Evolutionary conservation across 495 filamentous ascomycete genomes (phyloP).

Genomic region (Daldinia childiae): DNA sequence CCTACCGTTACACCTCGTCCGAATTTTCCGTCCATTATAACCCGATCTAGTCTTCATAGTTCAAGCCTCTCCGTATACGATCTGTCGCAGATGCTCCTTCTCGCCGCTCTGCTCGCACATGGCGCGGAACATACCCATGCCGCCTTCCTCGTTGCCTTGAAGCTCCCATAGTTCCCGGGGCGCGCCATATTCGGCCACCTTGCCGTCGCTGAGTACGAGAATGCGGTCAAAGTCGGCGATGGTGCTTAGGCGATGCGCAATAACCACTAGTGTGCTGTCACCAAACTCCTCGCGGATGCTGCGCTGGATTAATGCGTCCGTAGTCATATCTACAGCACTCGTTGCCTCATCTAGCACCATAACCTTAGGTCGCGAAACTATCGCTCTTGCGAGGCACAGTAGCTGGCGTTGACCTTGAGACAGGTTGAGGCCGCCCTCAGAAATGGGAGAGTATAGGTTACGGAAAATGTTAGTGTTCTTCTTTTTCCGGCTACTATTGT

Average conservation of each 20-base stretch:
- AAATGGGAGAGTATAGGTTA: conserved; percentile 68
- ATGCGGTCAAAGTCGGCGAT: conserved; percentile 89
- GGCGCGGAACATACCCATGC: conserved; percentile 69
- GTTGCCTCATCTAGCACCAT: conserved; percentile 94
- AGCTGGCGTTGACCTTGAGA: conserved; percentile 91
- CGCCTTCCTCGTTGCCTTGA: conserved; percentile 57
- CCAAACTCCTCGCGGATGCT: conserved; percentile 83
- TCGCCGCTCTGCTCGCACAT: conserved; percentile 84
- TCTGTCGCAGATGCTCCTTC: conserved; percentile 65
- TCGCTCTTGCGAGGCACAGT: conserved; percentile 86
- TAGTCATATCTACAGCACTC: conserved; percentile 86
- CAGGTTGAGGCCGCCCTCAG: conserved; percentile 81
- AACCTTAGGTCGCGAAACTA: conserved; percentile 80
- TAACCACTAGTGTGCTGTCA: conserved; percentile 81
- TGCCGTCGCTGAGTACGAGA: conserved; percentile 80
- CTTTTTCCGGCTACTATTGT: conserved; percentile 23
- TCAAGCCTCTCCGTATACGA: conserved; percentile 56
- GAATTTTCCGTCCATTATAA: neutral
- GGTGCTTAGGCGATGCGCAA: conserved; percentile 87
- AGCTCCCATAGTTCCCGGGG: conserved; percentile 73
- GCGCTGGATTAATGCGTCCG: conserved; percentile 82
- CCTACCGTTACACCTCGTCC: neutral
- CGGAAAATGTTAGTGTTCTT: conserved; percentile 71
- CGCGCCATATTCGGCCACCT: conserved; percentile 75
- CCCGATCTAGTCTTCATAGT: neutral